Evolutionary conservation across 2,329 filamentous ascomycete species (phyloP).

Genomic region (Botryosphaeria dothidea): DNA sequence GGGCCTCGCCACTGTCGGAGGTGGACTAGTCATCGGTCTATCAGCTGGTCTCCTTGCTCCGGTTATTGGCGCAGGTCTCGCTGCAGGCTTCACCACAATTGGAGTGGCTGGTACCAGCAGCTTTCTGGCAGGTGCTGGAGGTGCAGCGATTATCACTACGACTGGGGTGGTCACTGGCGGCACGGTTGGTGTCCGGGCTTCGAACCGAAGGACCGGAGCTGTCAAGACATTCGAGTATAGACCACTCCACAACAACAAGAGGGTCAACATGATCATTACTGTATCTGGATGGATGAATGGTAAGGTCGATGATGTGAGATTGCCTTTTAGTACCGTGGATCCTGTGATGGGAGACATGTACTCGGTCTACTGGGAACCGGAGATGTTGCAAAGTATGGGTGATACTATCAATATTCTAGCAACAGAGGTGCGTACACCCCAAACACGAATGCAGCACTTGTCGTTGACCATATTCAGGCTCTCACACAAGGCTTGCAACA

Average conservation of each 20-base stretch:
- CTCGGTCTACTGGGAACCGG: constrained; percentile 94
- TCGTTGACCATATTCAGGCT: constrained; percentile 57
- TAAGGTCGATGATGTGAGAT: constrained; percentile 91
- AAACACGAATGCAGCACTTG: constrained; percentile 29
- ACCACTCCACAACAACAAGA: constrained; percentile 95
- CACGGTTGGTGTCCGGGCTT: constrained; percentile 81
- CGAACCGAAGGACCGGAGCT: constrained; percentile 82
- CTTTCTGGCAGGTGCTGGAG: constrained; percentile 88
- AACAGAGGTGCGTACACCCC: constrained; percentile 71
- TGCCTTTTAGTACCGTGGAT: constrained; percentile 95
- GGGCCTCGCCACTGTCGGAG: constrained; percentile 94
- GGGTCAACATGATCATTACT: constrained; percentile 92
- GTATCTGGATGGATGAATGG: constrained; percentile 98
- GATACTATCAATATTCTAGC: constrained; percentile 98
- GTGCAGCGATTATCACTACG: constrained; percentile 91
- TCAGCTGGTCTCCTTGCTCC: constrained; percentile 90
- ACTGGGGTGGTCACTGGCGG: constrained; percentile 83
- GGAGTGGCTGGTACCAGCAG: constrained; percentile 85
- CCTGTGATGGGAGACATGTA: constrained; percentile 98
- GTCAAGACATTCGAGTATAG: constrained; percentile 97
- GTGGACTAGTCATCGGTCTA: constrained; percentile 90
- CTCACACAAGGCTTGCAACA: constrained; percentile 96
- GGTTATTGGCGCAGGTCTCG: constrained; percentile 89
- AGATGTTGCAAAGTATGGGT: constrained; percentile 97
- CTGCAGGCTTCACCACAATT: constrained; percentile 92